phyloP scores from a whole-genome alignment of 768 basidiomycete species.

The Lepiota brunneoincarnata region DNA sequence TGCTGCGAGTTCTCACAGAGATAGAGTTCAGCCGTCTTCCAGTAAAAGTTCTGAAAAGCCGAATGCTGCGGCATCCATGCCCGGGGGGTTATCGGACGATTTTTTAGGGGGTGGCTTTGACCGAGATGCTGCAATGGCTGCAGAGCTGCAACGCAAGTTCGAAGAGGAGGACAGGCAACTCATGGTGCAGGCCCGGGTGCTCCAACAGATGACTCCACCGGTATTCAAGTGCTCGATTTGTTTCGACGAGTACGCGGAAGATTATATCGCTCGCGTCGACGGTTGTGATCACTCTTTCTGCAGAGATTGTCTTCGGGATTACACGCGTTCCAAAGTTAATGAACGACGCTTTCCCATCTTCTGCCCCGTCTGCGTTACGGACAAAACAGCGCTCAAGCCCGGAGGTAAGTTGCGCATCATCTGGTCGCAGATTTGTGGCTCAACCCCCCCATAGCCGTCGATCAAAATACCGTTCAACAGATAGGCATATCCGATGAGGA shows the following conservation, averaged over 20 bases:
- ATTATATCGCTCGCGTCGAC: constrained; percentile 36
- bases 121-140: constrained; percentile 1
- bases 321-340: background rate
- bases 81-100: background rate
- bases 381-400: background rate
- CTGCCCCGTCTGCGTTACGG: constrained; percentile 2
- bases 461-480: constrained; percentile 2
- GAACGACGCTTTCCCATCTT: constrained; percentile 9
- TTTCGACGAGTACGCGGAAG: constrained; percentile 40
- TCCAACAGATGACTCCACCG: background rate
- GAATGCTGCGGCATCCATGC: background rate
- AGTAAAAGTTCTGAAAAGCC: background rate
- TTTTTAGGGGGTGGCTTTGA: background rate
- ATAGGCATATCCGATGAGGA: constrained; percentile 9
- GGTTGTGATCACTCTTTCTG: constrained; percentile 34
- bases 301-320: constrained; percentile 8
- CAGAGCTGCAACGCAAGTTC: constrained; percentile 7
- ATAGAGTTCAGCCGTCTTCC: background rate
- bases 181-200: background rate
- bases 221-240: constrained; percentile 46
- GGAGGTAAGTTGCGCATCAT: background rate
- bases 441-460: background rate
- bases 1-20: background rate
- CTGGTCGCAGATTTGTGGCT: background rate
- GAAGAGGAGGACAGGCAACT: constrained; percentile 4